Conservation (phyloP, 371 early-diverging fungal species). For the Rhizomucor miehei region DNA sequence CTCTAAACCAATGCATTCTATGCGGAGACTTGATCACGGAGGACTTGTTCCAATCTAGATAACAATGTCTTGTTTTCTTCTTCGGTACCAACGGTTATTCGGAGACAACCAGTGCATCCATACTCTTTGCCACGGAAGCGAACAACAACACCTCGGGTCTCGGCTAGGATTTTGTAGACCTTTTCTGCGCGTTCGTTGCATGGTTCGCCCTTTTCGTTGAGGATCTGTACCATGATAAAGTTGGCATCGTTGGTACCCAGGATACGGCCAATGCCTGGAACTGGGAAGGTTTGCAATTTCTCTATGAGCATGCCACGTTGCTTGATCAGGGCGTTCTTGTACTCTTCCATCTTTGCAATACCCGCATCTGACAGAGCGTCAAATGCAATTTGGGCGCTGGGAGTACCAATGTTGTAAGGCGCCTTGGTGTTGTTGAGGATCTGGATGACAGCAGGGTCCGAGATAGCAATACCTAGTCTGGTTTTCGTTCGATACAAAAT, state of each 20-base stretch:
- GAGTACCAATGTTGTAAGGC: constrained; percentile 94
- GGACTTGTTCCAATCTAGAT: constrained; percentile 41
- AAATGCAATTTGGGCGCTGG: constrained; percentile 76
- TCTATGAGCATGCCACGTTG: constrained; percentile 68
- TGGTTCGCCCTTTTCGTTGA: constrained; percentile 55
- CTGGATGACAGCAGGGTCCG: constrained; percentile 73
- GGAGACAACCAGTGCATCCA: constrained; percentile 90
- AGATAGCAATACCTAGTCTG: constrained; percentile 86
- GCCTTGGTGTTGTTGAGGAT: constrained; percentile 96
- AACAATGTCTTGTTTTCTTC: constrained; percentile 72
- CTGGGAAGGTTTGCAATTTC: constrained; percentile 38
- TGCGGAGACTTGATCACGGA: constrained; percentile 10
- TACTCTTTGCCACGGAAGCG: constrained; percentile 90
- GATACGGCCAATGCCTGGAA: constrained; percentile 65
- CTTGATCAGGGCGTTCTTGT: constrained; percentile 50
- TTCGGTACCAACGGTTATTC: constrained; percentile 90
- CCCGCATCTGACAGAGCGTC: constrained; percentile 75
- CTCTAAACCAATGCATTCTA: constrained; percentile 5
- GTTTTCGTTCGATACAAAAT: too few relatives aligned
- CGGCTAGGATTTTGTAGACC: constrained; percentile 84
- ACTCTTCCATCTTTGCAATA: constrained; percentile 64
- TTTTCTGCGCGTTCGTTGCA: constrained; percentile 69
- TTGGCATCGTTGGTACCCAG: constrained; percentile 91
- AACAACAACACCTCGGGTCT: constrained; percentile 82
- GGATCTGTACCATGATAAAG: constrained; percentile 86